Evolutionary conservation across 495 filamentous ascomycete species (phyloP).

Genomic region (Clavariopsis aquatica): DNA sequence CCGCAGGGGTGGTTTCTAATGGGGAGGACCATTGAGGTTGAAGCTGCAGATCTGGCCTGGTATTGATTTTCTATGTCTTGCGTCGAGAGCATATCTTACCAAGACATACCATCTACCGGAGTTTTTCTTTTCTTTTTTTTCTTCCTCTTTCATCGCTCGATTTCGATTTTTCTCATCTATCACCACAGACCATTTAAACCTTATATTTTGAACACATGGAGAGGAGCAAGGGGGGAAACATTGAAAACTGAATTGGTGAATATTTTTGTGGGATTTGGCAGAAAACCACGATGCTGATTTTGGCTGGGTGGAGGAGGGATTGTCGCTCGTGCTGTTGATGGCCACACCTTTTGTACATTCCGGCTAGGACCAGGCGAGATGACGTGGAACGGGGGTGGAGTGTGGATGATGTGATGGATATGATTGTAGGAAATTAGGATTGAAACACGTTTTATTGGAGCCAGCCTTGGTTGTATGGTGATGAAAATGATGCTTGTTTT

Average conservation of each 20-base stretch:
- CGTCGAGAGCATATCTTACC: constrained; percentile 36
- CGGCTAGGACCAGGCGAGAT: background rate
- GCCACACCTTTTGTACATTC: constrained; percentile 7
- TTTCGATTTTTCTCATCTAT: background rate
- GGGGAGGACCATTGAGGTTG: constrained; percentile 37
- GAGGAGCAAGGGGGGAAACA: background rate
- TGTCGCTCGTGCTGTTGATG: background rate
- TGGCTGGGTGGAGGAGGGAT: background rate
- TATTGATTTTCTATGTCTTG: constrained; percentile 23
- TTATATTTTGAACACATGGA: background rate
- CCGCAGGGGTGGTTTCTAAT: background rate
- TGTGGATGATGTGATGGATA: background rate
- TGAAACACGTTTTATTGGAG: constrained; percentile 2
- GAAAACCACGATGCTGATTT: background rate
- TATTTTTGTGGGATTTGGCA: background rate
- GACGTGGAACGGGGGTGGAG: background rate
- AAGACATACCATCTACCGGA: constrained; percentile 30
- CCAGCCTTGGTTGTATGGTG: background rate
- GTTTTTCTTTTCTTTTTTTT: constrained; percentile 9
- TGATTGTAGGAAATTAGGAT: constrained; percentile 15
- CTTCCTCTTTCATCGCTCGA: background rate
- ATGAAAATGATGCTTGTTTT: background rate
- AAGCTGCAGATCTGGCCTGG: constrained; percentile 36
- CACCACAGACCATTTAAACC: constrained; percentile 1
- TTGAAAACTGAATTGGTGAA: background rate